A percentile compares a stretch with the other conserved stretches of the same genome.
Conservation (phyloP, 495 filamentous ascomycete genomes). For the Penicillium coffeae region DNA sequence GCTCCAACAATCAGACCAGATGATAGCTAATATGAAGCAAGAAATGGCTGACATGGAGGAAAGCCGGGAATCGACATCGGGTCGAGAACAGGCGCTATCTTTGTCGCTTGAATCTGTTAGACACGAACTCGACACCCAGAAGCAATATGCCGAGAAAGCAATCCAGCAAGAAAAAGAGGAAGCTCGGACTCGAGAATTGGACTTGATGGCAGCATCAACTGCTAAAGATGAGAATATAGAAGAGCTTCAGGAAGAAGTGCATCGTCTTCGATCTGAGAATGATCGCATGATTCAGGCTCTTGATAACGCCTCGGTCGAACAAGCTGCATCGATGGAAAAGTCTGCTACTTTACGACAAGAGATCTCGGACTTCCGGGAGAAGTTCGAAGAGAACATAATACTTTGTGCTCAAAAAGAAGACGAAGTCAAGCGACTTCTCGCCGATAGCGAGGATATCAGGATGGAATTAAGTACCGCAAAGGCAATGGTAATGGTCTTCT, state of each 20-base stretch:
- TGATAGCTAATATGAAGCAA: constrained; percentile 21
- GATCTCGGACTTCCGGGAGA: constrained; percentile 8
- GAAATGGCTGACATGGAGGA: constrained; percentile 28
- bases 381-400: constrained; percentile 13
- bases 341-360: constrained; percentile 17
- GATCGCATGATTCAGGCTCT: constrained; percentile 12
- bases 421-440: constrained; percentile 19
- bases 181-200: constrained; percentile 37
- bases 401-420: constrained; percentile 26
- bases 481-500: constrained; percentile 21
- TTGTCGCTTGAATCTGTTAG: constrained; percentile 2
- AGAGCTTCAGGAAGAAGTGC: constrained; percentile 26
- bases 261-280: constrained; percentile 18
- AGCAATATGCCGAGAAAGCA: constrained; percentile 3
- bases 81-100: constrained; percentile 26
- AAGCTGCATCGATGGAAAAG: constrained; percentile 8
- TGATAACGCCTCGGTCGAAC: constrained; percentile 18
- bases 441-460: constrained; percentile 16
- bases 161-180: constrained; percentile 25
- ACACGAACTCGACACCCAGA: constrained; percentile 15
- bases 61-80: constrained; percentile 23
- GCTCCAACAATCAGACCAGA: constrained; percentile 18
- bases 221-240: constrained; percentile 46
- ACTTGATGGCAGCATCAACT: constrained; percentile 40
- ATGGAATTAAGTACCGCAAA: constrained; percentile 19